Evolutionary conservation across 2,329 filamentous ascomycete genomes (phyloP).

Genomic region (Botryotinia convoluta): DNA sequence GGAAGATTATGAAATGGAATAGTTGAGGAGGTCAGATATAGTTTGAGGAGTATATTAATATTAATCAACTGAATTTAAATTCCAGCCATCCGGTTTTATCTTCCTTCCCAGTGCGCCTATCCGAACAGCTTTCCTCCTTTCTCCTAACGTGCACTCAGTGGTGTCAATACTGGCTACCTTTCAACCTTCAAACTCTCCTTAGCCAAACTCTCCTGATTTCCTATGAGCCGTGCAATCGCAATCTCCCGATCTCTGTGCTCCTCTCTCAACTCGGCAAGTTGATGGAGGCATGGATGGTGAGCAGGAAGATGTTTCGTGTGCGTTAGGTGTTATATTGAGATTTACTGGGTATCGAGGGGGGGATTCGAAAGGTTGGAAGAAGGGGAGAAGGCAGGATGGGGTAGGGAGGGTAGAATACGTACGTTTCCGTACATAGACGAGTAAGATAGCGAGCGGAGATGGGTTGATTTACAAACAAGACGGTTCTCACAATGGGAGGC

Average conservation of each 20-base stretch:
- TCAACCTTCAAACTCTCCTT: accelerated
- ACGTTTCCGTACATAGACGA: no score
- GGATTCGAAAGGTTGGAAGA: no score
- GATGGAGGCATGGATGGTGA: not conserved
- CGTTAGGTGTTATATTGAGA: not conserved
- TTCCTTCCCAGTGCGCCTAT: conserved; percentile 44
- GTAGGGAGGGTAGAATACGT: no score
- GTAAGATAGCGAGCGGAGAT: not conserved
- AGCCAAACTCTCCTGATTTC: accelerated
- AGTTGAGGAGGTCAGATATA: not conserved
- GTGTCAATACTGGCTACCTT: not conserved
- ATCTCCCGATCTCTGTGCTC: accelerated
- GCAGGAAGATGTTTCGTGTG: not conserved
- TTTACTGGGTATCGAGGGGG: no score
- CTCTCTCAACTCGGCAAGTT: not conserved
- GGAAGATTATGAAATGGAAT: conserved; percentile 8
- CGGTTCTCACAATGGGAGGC: not conserved
- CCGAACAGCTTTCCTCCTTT: not conserved
- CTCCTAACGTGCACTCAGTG: not conserved
- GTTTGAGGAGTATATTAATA: not conserved
- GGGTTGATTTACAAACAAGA: not conserved
- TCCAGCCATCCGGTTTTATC: conserved; percentile 44
- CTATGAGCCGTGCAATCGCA: not conserved
- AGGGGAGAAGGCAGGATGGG: no score
- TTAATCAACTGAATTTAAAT: not conserved